Base-by-base conservation (phyloP, 2,329 filamentous ascomycete genomes). In the Pseudogymnoascus sp. region DNA sequence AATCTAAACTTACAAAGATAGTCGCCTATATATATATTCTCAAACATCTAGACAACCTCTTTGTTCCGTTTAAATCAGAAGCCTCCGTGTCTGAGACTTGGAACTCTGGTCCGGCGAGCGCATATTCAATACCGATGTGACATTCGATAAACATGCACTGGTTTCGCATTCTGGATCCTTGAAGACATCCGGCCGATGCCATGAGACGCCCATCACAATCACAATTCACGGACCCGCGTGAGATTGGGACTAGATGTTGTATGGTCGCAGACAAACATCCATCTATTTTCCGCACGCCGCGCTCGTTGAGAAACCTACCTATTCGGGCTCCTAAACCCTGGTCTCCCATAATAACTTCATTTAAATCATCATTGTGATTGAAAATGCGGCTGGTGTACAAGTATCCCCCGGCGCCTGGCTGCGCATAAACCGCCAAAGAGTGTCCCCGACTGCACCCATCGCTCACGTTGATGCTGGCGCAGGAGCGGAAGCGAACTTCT, bases 401-500 rank as follows among this genome's bases (percentile, higher is more conserved):
- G 49, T 18, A 56, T 56, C 28, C n/a, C 49, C 28, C 49, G 49
- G 49, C 49, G 28, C 49, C 28, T 28, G 49, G 49, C 49, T 21
- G 49, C 49, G 2, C 28, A 21, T 16, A 56, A 8, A 11, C 28
- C 28, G 28, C 49, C 3, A 9, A 53, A 34, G 49, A 34, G 49
- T 56, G 49, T 56, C 49, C 49, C 49, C 49, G 49, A 56, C n/a
- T 34, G 28, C 49, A 34, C 49, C 28, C 49, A 56, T 56, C 49
- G 28, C 49, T 56, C 49, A 56, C 49, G 49, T 56, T 21, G 49
- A 56, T 12, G 49, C 28, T 11, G 28, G 28, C 49, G 49, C 28
- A 18, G 49, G 49, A 34, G 49, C 49, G 5, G 49, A 56, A 14
- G 59, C 73, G 66, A 79, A 78, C 66, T 75, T 75, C 72, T 76